Conservation (phyloP, 2,329 filamentous ascomycete genomes). For the Rugonectria rugulosa region DNA sequence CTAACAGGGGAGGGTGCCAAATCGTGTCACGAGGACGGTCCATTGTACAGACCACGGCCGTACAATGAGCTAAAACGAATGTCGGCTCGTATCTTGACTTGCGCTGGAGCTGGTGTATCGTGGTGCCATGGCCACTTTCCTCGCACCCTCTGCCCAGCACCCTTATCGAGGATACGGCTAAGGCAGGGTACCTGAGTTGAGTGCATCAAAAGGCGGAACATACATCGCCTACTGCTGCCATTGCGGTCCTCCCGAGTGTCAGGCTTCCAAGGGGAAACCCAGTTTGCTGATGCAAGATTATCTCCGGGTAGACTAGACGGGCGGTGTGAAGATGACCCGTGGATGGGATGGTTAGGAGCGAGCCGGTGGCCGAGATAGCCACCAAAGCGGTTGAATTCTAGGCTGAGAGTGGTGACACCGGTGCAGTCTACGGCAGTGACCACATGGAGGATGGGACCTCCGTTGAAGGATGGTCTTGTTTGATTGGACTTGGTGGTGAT, state of each 20-base stretch:
- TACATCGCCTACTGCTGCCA: neutral
- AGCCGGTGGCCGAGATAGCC: neutral
- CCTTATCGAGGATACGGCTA: too few species aligned
- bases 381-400: too few species aligned
- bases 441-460: neutral
- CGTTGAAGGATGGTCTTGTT: neutral
- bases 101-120: neutral
- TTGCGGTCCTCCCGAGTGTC: neutral
- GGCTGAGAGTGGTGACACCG: constrained; percentile 3
- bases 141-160: neutral
- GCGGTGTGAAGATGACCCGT: constrained; percentile 21
- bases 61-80: neutral
- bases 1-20: constrained; percentile 7
- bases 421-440: neutral
- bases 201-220: too few species aligned
- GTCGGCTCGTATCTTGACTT: constrained; percentile 1
- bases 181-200: too few species aligned
- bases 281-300: constrained; percentile 6
- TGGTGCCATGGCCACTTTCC: neutral
- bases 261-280: neutral
- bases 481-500: neutral
- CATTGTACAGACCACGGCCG: neutral
- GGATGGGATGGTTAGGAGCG: neutral
- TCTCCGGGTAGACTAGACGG: constrained; percentile 2
- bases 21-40: constrained; percentile 8